Conservation (phyloP, 345 rosid genomes). For the Linum lewisii region DNA sequence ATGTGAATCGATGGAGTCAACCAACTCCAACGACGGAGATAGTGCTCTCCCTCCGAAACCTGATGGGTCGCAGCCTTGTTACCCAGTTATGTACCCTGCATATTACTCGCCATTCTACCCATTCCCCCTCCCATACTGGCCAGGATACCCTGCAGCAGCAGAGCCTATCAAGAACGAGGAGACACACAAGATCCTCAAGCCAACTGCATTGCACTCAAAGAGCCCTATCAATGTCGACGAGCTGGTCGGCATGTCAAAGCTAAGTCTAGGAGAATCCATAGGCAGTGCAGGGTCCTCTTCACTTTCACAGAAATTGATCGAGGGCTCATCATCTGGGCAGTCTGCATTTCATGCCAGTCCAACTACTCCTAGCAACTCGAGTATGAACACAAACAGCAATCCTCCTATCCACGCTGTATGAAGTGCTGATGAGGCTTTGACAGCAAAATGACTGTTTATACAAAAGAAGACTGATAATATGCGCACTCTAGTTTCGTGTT, state of each 20-base stretch:
- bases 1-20: slow-evolving; percentile 93
- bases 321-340: slow-evolving; percentile 20
- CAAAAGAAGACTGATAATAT: slow-evolving; percentile 19
- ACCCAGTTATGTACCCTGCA: slow-evolving; percentile 23
- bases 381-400: slow-evolving; percentile 16
- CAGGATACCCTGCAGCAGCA: slow-evolving; percentile 21
- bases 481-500: slow-evolving; percentile 19
- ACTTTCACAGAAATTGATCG: slow-evolving; percentile 19
- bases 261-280: slow-evolving; percentile 22
- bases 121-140: slow-evolving; percentile 16
- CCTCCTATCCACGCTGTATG: slow-evolving; percentile 24
- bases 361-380: slow-evolving; percentile 3
- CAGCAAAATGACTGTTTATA: slow-evolving; percentile 24
- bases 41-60: slow-evolving; percentile 29
- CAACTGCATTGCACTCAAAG: slow-evolving; percentile 27
- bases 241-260: slow-evolving; percentile 26
- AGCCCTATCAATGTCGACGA: slow-evolving; percentile 24
- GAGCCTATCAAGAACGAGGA: slow-evolving; percentile 24
- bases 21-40: slow-evolving; percentile 66
- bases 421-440: slow-evolving; percentile 10
- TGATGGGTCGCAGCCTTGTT: slow-evolving; percentile 37
- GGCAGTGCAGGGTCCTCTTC: slow-evolving; percentile 19
- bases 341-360: slow-evolving; percentile 27
- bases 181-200: slow-evolving; percentile 25
- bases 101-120: slow-evolving; percentile 46